Evolutionary conservation across 2,329 filamentous ascomycete species (phyloP), one percentile per base, ranked within the genome.

Genomic region (Penicillium glabrum): DNA sequence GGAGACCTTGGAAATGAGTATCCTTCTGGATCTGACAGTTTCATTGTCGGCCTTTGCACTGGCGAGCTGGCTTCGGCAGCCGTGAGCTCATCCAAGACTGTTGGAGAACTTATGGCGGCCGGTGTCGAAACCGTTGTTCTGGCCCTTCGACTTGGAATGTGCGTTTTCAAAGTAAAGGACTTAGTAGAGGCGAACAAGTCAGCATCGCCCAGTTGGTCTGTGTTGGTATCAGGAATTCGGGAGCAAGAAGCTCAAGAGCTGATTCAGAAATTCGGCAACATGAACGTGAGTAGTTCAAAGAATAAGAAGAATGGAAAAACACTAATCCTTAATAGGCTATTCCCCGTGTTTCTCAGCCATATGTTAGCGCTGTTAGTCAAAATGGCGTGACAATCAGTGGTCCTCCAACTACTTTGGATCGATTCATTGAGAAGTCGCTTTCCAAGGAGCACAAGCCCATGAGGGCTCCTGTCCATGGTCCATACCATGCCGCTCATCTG

Each of bases 351-450:
- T 80, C 75, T 55, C 80, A 76, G 60, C 82, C 83, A 3, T 86
- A 85, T 72, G 76, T 86, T 67, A 85, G 83, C 65, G 83, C 83
- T 16, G 79, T 85, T 58, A 84, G 83, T 61, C 78, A 79, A 37
- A 84, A 83, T 74, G 82, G 83, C 37, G 72, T 86, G 54, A 86
- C 83, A 16, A 79, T 86, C 67, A 85, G 82, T 61, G 84, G 82
- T 46, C 83, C 84, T 21, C 84, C 84, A 8, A 75, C 76, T 13
- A 80, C 80, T 5, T 79, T 83, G 35, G 77, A 79, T 60, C 75
- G 77, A 23, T 77, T 86, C 51, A 81, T 85, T 63, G 72, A 84
- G 53, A 75, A 71, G 21, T 75, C 79, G 29, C 72, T 79, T 37
- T 77, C 83, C 45, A 77, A 77, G 51, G 76, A 78, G 45, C 77